phyloP scores from a whole-genome alignment of 805 yeast genomes.

The Jamesozyma jinghongensis region DNA sequence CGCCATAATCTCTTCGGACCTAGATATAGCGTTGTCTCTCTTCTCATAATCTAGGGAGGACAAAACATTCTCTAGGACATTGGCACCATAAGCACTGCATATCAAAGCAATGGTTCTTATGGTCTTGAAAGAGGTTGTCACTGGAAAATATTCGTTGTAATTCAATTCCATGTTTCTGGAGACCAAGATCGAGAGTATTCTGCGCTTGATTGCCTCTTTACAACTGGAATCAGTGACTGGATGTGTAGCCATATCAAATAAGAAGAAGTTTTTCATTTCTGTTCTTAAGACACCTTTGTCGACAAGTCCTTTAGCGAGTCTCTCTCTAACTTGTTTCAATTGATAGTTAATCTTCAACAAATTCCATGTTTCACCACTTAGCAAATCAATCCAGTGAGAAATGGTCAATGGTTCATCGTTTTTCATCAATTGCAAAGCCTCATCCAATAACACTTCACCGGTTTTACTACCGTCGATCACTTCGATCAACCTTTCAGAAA shows the following conservation, averaged over 20 bases:
- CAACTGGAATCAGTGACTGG: constrained; percentile 83
- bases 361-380: constrained; percentile 97
- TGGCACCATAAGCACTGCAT: constrained; percentile 90
- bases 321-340: constrained; percentile 92
- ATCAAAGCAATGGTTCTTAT: constrained; percentile 76
- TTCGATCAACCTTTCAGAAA: constrained; percentile 79
- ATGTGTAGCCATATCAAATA: constrained; percentile 98
- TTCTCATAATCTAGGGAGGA: constrained; percentile 70
- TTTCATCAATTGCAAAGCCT: constrained; percentile 83
- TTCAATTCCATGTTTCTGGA: constrained; percentile 56
- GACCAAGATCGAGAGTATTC: constrained; percentile 62
- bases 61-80: constrained; percentile 85
- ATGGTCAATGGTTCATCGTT: constrained; percentile 71
- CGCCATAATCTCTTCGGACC: constrained; percentile 85
- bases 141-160: constrained; percentile 59
- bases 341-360: constrained; percentile 89
- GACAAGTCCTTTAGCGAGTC: constrained; percentile 92
- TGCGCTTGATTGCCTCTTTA: constrained; percentile 68
- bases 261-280: constrained; percentile 85
- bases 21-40: constrained; percentile 82
- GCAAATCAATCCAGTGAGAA: constrained; percentile 84
- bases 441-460: constrained; percentile 92
- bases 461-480: constrained; percentile 80
- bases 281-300: constrained; percentile 95
- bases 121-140: constrained; percentile 53